Base-by-base conservation (phyloP, 75 land plant genomes). In the Picea glauca region DNA sequence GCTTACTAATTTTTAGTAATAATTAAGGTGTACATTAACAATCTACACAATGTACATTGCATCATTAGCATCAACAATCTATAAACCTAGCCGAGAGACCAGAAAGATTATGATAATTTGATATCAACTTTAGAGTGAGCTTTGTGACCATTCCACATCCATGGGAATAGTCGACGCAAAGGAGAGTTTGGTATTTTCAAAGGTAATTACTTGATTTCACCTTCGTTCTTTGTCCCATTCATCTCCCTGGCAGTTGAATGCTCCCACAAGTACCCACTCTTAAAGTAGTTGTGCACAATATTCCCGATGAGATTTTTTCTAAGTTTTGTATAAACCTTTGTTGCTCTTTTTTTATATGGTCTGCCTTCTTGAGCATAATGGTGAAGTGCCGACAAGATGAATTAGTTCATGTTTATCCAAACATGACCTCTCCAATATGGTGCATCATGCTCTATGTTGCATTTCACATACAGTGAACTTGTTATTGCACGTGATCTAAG, bases 341-440 rank as follows among this genome's bases (percentile, higher is more conserved):
- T 33, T 17, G 96, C 93, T 77, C 79, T 87, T 17, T 80, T 83
- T 81, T 78, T 84, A 78, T 93, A 93, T 30, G 96, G 96, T 40
- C 99, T 94, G 68, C 85, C 77, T 60, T 72, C 99, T 89, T 80
- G 61, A 5, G 98, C 85, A 70, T 91, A 98, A 76, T 91, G 88
- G 66, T 91, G 79, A 32, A 98, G 94, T 15, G 98, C 83, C 35
- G 96, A 89, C 65, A 98, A 96, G 77, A 90, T 85, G 81, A 90
- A 79, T 76, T 93, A 98, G 59, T 98, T 98, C 84, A 95, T 89
- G 85, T 98, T 98, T 80, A 98, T 98, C 98, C 98, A 98, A 78
- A 98, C 89, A 60, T 94, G 89, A 66, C 99, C 98, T 80, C 99
- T 87, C 99, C 99, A 98, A 74, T 98, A 98, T 13, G 99, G 99